phyloP scores from a whole-genome alignment of 2,329 filamentous ascomycete genomes.

The Sarocladium oryzae region DNA sequence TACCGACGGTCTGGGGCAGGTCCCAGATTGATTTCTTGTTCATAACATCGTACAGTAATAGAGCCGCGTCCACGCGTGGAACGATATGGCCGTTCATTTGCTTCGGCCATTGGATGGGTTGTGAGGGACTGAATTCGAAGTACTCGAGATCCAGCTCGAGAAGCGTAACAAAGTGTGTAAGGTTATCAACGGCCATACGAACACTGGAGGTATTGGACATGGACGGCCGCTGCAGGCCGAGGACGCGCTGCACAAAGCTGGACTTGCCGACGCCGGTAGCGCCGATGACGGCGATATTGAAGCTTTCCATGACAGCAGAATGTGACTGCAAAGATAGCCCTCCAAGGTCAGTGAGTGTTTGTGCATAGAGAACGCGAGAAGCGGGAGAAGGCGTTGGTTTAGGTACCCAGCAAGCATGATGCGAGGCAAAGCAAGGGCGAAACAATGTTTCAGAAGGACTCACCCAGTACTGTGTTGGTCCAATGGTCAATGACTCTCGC shows the following conservation, averaged over 20 bases:
- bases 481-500: conserved; percentile 42
- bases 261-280: conserved; percentile 62
- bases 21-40: conserved; percentile 68
- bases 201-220: conserved; percentile 48
- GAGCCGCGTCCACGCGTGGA: conserved; percentile 72
- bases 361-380: background rate
- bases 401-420: conserved; percentile 11
- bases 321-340: conserved; percentile 19
- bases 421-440: conserved; percentile 1
- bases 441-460: conserved; percentile 14
- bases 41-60: conserved; percentile 84
- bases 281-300: conserved; percentile 62
- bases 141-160: conserved; percentile 61
- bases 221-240: conserved; percentile 48
- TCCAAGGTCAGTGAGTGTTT: background rate
- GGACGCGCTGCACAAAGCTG: conserved; percentile 57
- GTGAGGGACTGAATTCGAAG: conserved; percentile 51
- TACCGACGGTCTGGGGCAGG: conserved; percentile 72
- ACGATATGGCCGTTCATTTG: conserved; percentile 64
- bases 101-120: conserved; percentile 60
- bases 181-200: conserved; percentile 52
- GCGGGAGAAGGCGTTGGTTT: conserved; percentile 16
- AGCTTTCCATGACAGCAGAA: conserved; percentile 44
- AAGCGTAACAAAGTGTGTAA: conserved; percentile 51
- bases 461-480: conserved; percentile 31